Evolutionary conservation across 768 basidiomycete genomes (phyloP), one percentile per base, ranked within the genome.

Genomic region (Daedaleopsis sinensis): DNA sequence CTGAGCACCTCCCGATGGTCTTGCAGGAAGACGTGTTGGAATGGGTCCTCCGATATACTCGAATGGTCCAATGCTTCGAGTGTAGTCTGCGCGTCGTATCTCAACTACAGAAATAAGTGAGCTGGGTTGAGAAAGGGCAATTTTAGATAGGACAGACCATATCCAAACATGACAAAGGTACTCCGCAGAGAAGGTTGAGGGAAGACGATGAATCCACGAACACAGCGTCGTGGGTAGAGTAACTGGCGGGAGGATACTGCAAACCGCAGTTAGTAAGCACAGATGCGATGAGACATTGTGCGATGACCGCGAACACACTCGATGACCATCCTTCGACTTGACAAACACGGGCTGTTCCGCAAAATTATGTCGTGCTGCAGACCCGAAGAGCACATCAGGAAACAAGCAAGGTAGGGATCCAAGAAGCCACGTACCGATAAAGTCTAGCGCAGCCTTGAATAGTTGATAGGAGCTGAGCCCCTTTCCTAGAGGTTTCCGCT

Each of bases 401-500:
- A 10, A 36, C 4, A 24, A 21, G 21, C 35, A 0, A 24, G 3
- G 39, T 10, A 12, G 18, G 11, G 21, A 36, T 5, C 3, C 7
- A 9, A 42, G 11, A 23, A 52, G n/a, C 27, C 2, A 70, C 88
- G 64, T 69, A 94, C 94, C 84, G 23, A 98, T 71, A 68, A 95
- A 89, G 71, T 95, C 92, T 65, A 96, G 75, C 1, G 86, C 88
- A 37, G 91, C 93, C 66, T 90, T 85, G 73, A 98, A 90, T 32
- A 96, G 79, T 70, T 96, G 94, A 75, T 96, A 97, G 21, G 92
- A 91, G 62, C 93, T 95, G 66, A 98, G 71, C 1, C 94, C 91
- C 58, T 82, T 84, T 6, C 93, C 96, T 2, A 96, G 70, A 0
- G 87, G 82, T 68, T 80, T 86, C 56, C 85, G 78, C 55, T 77